A percentile compares a stretch with the other conserved stretches of the same genome.
Conservation (phyloP, 164 flowering plant species). For the Protea cynaroides region DNA sequence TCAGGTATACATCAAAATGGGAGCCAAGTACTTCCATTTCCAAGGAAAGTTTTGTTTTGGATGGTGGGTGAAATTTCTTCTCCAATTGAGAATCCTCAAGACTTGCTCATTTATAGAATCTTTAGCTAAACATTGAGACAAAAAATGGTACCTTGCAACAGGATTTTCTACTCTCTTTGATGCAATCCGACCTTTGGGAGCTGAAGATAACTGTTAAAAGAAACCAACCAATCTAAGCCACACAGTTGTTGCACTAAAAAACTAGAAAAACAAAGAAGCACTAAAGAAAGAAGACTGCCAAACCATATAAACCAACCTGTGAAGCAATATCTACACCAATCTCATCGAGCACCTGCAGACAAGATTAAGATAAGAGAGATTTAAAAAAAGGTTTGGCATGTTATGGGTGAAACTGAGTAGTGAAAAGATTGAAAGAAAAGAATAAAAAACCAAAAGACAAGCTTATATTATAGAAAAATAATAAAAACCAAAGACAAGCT, state of each 20-base stretch:
- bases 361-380: neutral
- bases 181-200: slow-evolving; percentile 80
- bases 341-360: slow-evolving; percentile 76
- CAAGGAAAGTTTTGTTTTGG: no score
- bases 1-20: no score
- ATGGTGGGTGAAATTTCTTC: no score
- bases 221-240: neutral
- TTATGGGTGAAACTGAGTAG: neutral
- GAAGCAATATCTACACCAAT: slow-evolving; percentile 94
- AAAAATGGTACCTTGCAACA: slow-evolving; percentile 32
- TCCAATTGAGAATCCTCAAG: no score
- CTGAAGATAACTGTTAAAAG: slow-evolving; percentile 68
- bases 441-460: neutral
- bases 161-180: slow-evolving; percentile 50
- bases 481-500: neutral
- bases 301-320: slow-evolving; percentile 47
- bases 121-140: neutral
- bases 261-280: neutral
- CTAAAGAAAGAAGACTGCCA: neutral
- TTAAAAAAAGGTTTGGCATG: neutral
- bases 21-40: no score
- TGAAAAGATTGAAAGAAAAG: neutral
- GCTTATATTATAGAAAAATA: no score
- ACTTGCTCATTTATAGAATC: no score
- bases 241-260: neutral